Base-by-base conservation (phyloP, 2,329 filamentous ascomycete species). In the Pseudopyrenochaeta lycopersici region DNA sequence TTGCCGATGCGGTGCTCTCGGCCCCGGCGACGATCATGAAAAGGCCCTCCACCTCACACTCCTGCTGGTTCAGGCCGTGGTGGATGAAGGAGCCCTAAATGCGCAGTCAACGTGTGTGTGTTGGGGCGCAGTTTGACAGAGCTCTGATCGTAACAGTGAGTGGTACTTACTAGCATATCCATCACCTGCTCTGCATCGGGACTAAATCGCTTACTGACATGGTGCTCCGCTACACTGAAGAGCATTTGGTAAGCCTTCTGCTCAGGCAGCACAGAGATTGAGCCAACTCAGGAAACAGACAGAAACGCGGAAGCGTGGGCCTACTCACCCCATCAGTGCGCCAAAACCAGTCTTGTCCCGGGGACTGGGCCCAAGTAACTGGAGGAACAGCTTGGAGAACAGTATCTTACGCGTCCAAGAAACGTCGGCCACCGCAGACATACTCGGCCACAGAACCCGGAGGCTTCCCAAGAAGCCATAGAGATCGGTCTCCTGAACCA, bases 11-110 rank as follows among this genome's bases (percentile, higher is more conserved):
- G 3, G 60, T 59, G 12, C 53, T 61, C 42, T 61, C 60, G 2
- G 49, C 48, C 11, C 61, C 61, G 18, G 56, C 59, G 17, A 58
- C 30, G 3, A 54, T 41, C 32, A 52, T 47, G 7, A 59, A 46
- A 6, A 59, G 33, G 4, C 44, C 36, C 31, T 59, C 56, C 6
- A 40, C 36, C 29, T 54, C 41, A 23, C 43, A 46, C 21, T 60
- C 39, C 23, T 57, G 36, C 4, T 51, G 46, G n/a, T 40, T 44
- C n/a, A 57, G 40, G n/a, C 57, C 57, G 20, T 47, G 40, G 15
- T 46, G 21, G 20, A 56, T 45, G 14, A 60, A 53, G 21, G 56
- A 47, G 11, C 46, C 50, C 46, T 49, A 36, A 35, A 9, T 36
- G n/a, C 30, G 11, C 23, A 35, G 20, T 15, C 21, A 7, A 18